Conservation (phyloP, 2,329 filamentous ascomycete species). For the Botryotinia narcissicola region DNA sequence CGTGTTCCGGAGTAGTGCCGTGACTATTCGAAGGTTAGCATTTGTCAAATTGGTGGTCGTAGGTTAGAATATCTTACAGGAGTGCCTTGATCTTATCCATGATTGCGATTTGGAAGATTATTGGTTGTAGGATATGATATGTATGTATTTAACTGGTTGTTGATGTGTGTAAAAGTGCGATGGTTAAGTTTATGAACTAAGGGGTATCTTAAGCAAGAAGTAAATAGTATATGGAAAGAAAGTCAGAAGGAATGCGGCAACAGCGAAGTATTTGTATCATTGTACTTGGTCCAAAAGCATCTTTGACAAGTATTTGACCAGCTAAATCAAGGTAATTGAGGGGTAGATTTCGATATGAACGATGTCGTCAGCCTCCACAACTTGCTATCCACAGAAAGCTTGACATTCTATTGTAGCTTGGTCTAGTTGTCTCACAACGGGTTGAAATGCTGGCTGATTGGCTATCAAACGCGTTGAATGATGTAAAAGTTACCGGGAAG, state of each 20-base stretch:
- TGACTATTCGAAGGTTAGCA: conserved; percentile 13
- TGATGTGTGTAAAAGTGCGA: not conserved
- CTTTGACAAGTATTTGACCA: not conserved
- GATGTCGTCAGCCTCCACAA: conserved; percentile 17
- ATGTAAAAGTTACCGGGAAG: not conserved
- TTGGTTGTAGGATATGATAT: not conserved
- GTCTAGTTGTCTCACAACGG: not conserved
- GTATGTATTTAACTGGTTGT: not conserved
- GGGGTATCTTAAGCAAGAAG: conserved; percentile 19
- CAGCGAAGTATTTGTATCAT: conserved; percentile 7
- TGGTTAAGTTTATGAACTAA: not conserved
- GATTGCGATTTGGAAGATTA: conserved; percentile 20
- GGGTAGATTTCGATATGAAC: conserved; percentile 8
- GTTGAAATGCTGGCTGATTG: not conserved
- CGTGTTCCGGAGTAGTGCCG: conserved; percentile 12
- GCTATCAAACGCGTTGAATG: not conserved
- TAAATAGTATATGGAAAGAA: not conserved
- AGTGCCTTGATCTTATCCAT: conserved; percentile 40
- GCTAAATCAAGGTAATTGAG: conserved; percentile 17
- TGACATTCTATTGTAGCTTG: not conserved
- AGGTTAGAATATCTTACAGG: conserved; percentile 29
- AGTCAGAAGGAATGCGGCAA: not conserved
- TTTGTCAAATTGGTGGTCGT: not conserved
- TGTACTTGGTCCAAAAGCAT: not conserved
- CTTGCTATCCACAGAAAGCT: not conserved